A percentile compares a stretch with the other conserved stretches of the same genome.
Evolutionary conservation across 306 rosid genomes (phyloP).

Genomic region (Cicer chorassanicum): DNA sequence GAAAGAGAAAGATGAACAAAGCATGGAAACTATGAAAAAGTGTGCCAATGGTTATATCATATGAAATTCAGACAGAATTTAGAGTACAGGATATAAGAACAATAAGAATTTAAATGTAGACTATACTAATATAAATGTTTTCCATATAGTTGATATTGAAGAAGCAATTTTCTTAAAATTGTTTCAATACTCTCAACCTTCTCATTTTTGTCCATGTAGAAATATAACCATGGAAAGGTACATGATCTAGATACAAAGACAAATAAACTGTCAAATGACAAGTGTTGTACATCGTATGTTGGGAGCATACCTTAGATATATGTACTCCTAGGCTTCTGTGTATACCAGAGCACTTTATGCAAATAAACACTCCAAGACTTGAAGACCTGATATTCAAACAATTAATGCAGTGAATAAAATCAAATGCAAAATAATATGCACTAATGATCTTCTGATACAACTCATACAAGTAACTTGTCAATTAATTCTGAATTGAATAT

Average conservation of each 20-base stretch:
- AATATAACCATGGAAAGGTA: not conserved
- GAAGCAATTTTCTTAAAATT: too few relatives aligned
- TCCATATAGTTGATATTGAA: too few relatives aligned
- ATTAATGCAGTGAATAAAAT: not conserved
- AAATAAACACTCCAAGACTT: constrained; percentile 77
- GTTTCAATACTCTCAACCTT: too few relatives aligned
- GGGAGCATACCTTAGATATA: constrained; percentile 75
- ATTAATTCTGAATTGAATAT: constrained; percentile 1
- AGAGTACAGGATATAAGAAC: too few relatives aligned
- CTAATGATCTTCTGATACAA: constrained; percentile 30
- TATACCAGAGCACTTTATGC: constrained; percentile 95
- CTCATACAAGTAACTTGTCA: not conserved
- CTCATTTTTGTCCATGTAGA: too few relatives aligned
- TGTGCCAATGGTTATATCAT: too few relatives aligned
- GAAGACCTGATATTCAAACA: constrained; percentile 66
- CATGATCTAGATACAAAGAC: not conserved
- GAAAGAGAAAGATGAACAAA: too few relatives aligned
- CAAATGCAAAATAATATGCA: constrained; percentile 35
- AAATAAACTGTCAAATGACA: constrained; percentile 7
- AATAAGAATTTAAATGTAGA: too few relatives aligned
- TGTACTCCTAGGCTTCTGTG: constrained; percentile 97
- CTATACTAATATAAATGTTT: too few relatives aligned
- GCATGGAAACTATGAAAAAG: too few relatives aligned
- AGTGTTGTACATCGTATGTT: constrained; percentile 16
- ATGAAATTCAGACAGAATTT: too few relatives aligned